phyloP scores from a whole-genome alignment of 2,329 filamentous ascomycete species.

The Diaporthe vexans region DNA sequence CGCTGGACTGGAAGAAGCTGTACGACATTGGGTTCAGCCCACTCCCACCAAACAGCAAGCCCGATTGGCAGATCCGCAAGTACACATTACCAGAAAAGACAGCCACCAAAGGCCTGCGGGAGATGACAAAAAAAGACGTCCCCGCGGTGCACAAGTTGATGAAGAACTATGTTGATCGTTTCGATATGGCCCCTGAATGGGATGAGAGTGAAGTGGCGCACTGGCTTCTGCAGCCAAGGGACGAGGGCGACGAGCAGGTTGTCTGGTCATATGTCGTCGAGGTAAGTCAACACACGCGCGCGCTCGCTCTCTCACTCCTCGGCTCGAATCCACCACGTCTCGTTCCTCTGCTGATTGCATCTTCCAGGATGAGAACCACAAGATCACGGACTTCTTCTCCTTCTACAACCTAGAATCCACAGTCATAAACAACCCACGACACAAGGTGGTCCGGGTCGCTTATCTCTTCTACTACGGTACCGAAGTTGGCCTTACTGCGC shows the following conservation, averaged over 20 bases:
- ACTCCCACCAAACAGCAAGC: slow-evolving; percentile 85
- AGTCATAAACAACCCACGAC: slow-evolving; percentile 85
- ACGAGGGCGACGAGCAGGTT: slow-evolving; percentile 78
- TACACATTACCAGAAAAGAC: slow-evolving; percentile 86
- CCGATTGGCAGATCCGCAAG: slow-evolving; percentile 85
- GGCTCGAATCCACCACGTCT: not conserved
- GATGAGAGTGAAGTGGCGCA: slow-evolving; percentile 85
- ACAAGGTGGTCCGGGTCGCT: slow-evolving; percentile 86
- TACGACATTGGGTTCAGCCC: slow-evolving; percentile 96
- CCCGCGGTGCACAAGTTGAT: slow-evolving; percentile 82
- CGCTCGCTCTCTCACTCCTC: not conserved
- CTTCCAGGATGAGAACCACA: slow-evolving; percentile 72
- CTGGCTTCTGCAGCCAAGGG: slow-evolving; percentile 84
- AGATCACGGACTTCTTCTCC: slow-evolving; percentile 96
- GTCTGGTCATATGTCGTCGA: slow-evolving; percentile 96
- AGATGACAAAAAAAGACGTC: slow-evolving; percentile 85
- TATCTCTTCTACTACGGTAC: slow-evolving; percentile 98
- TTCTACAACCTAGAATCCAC: slow-evolving; percentile 97
- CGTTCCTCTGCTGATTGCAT: slow-evolving; percentile 28
- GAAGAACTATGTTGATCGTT: slow-evolving; percentile 82
- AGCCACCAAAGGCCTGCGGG: slow-evolving; percentile 79
- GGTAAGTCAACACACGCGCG: slow-evolving; percentile 55
- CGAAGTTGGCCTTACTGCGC: slow-evolving; percentile 77
- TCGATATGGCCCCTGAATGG: slow-evolving; percentile 88
- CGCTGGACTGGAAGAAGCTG: slow-evolving; percentile 95